A percentile compares a stretch with the other conserved stretches of the same genome.
phyloP scores from a whole-genome alignment of 2,329 filamentous ascomycete species.

The Orbilia blumenaviensis region DNA sequence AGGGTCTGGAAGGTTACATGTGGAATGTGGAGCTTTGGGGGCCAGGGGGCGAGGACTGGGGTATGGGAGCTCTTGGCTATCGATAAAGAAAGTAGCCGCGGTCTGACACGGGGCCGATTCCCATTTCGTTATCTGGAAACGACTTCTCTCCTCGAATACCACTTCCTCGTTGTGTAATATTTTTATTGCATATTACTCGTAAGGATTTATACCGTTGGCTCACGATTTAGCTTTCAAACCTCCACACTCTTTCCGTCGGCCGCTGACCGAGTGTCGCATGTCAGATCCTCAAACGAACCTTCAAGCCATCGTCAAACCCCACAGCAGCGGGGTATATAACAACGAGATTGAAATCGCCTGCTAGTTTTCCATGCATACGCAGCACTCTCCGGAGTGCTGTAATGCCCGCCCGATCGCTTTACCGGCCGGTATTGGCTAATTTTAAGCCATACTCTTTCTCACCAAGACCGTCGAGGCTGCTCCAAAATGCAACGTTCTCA shows the following conservation, averaged over 20 bases:
- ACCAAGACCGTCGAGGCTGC: conserved; percentile 57
- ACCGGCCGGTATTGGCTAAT: conserved; percentile 38
- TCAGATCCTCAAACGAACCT: not conserved
- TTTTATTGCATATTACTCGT: not conserved
- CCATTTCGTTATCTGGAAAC: not conserved
- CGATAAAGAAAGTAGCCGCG: conserved; percentile 3
- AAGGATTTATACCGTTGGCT: not conserved
- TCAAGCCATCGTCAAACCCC: not conserved
- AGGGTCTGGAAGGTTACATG: not conserved
- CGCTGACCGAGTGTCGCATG: conserved; percentile 8
- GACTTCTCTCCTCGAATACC: not conserved
- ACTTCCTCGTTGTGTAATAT: not conserved
- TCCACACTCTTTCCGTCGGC: not conserved
- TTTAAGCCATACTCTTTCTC: conserved; percentile 57
- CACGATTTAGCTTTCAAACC: not conserved
- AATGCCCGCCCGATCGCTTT: conserved; percentile 9
- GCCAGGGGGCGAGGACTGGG: not conserved
- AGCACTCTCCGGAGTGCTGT: conserved; percentile 43
- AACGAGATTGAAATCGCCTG: not conserved
- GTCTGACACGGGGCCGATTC: not conserved
- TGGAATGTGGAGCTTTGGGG: not conserved
- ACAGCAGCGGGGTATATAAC: not conserved
- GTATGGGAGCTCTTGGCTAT: not conserved
- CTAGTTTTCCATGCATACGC: conserved; percentile 20
- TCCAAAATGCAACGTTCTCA: conserved; percentile 36